A percentile compares a stretch with the other conserved stretches of the same genome.
These are phyloP conservation scores for Filobasidium wieringae DNA, from an alignment of 768 basidiomycete species.

Conservation along the genomic window DNA sequence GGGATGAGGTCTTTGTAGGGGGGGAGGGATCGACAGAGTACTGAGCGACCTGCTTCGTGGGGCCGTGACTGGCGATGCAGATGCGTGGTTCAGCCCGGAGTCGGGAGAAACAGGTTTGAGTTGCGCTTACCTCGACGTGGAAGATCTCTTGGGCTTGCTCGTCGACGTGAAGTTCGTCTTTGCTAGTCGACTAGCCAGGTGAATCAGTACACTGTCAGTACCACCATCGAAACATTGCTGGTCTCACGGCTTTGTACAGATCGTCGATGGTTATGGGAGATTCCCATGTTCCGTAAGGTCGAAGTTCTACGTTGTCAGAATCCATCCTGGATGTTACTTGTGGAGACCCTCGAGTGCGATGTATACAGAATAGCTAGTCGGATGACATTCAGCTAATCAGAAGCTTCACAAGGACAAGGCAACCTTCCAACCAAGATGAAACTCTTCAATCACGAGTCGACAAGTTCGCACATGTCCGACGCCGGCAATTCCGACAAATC, in stretches of 20 bases:
- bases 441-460: no score
- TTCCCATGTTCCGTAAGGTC: slow-evolving; percentile 55
- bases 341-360: no score
- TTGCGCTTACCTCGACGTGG: slow-evolving; percentile 41
- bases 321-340: no score
- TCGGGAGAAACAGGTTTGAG: slow-evolving; percentile 1
- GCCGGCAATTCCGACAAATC: no score
- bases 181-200: slow-evolving; percentile 15
- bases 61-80: slow-evolving; percentile 54
- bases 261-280: slow-evolving; percentile 50
- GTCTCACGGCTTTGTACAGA: slow-evolving; percentile 44
- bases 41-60: slow-evolving; percentile 47
- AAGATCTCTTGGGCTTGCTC: slow-evolving; percentile 43
- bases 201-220: neutral
- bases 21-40: slow-evolving; percentile 45
- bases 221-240: slow-evolving; percentile 14
- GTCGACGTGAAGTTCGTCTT: slow-evolving; percentile 49
- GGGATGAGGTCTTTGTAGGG: slow-evolving; percentile 18
- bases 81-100: no score
- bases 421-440: no score
- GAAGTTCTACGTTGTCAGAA: slow-evolving; percentile 18
- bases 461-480: no score
- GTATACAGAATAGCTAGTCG: no score
- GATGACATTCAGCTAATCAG: no score
- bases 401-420: no score